These are phyloP conservation scores for Novymonas esmeraldas DNA, from an alignment of 208 protist genomes.

Conservation along the genomic window DNA sequence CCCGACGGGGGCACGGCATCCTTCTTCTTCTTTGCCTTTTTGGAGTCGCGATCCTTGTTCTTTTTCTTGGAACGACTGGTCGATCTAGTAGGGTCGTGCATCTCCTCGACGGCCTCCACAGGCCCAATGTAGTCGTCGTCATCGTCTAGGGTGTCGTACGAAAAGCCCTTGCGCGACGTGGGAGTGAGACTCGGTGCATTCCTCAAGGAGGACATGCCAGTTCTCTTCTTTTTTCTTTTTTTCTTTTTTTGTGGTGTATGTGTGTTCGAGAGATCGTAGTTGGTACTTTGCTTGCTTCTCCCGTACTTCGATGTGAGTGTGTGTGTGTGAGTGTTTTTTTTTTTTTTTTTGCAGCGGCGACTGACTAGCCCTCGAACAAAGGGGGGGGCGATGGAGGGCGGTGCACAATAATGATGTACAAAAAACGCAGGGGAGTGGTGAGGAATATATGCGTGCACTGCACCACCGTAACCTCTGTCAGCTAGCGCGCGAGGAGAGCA, in stretches of 20 bases:
- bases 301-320: not conserved
- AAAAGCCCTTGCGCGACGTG: conserved; percentile 32
- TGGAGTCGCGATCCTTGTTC: conserved; percentile 25
- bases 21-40: conserved; percentile 33
- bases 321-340: not conserved
- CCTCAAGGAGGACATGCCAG: conserved; percentile 16
- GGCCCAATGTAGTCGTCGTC: conserved; percentile 60
- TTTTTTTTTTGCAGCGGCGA: no score
- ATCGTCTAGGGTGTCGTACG: conserved; percentile 31
- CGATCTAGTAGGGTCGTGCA: conserved; percentile 2
- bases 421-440: no score
- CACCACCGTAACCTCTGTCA: no score
- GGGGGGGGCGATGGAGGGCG: no score
- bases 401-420: no score
- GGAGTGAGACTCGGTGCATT: conserved; percentile 58
- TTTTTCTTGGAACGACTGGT: conserved; percentile 40
- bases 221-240: not conserved
- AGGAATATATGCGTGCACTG: no score
- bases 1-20: conserved; percentile 9
- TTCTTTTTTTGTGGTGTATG: not conserved
- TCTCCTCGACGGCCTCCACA: conserved; percentile 23
- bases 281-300: not conserved
- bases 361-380: no score
- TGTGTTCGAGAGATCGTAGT: not conserved
- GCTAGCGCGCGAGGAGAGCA: no score